Conservation (phyloP, 495 filamentous ascomycete genomes). For the Bryoglossum gracile region DNA sequence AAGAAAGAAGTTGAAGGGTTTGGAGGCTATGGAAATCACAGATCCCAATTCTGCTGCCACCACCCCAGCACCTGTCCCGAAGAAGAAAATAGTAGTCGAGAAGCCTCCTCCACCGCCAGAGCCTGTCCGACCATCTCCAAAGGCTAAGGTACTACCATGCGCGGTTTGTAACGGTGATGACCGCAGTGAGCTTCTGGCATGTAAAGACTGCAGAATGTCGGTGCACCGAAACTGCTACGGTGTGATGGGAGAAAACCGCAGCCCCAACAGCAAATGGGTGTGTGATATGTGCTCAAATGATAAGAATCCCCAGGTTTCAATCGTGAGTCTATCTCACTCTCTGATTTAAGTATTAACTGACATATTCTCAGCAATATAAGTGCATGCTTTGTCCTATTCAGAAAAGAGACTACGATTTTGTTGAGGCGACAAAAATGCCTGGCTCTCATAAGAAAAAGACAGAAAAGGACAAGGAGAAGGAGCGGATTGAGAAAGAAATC, state of each 20-base stretch:
- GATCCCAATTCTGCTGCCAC: no score
- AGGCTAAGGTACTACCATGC: slow-evolving; percentile 71
- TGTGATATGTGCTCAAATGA: slow-evolving; percentile 97
- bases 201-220: slow-evolving; percentile 77
- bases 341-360: no score
- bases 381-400: slow-evolving; percentile 85
- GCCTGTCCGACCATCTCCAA: slow-evolving; percentile 64
- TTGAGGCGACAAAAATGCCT: slow-evolving; percentile 76
- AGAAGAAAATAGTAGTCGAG: slow-evolving; percentile 56
- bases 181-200: slow-evolving; percentile 62
- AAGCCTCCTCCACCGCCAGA: slow-evolving; percentile 40
- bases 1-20: slow-evolving; percentile 48
- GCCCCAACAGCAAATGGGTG: slow-evolving; percentile 69
- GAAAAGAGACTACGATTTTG: slow-evolving; percentile 67
- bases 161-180: slow-evolving; percentile 73
- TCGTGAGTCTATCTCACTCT: slow-evolving; percentile 44
- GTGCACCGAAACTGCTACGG: slow-evolving; percentile 96
- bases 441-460: slow-evolving; percentile 91
- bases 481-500: slow-evolving; percentile 74
- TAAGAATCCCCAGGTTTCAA: slow-evolving; percentile 75
- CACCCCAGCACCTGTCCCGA: slow-evolving; percentile 38
- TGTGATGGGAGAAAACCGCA: slow-evolving; percentile 53
- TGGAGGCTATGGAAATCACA: no score
- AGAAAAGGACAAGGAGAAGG: slow-evolving; percentile 84
- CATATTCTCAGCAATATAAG: slow-evolving; percentile 59